A percentile compares a stretch with the other conserved stretches of the same genome.
Conservation (phyloP, 169 alveolate genomes). For the Plasmodium gallinaceum region DNA sequence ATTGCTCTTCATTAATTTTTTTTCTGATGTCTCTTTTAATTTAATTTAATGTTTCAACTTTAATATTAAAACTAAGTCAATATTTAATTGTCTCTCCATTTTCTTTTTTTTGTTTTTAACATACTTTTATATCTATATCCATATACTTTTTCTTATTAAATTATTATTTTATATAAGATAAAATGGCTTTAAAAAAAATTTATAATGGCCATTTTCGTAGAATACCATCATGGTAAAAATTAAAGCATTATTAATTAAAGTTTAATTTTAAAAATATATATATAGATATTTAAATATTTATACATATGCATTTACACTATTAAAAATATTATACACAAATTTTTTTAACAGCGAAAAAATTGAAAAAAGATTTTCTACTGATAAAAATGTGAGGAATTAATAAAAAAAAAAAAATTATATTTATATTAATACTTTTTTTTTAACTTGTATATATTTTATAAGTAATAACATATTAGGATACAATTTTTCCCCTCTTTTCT, state of each 20-base stretch:
- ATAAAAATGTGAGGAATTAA: slow-evolving; percentile 18
- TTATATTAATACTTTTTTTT: background rate
- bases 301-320: background rate
- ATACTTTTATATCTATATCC: background rate
- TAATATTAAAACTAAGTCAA: no score
- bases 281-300: background rate
- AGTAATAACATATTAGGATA: background rate
- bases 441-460: background rate
- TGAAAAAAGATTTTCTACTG: slow-evolving; percentile 10
- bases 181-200: slow-evolving; percentile 56
- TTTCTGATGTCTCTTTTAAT: no score
- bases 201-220: slow-evolving; percentile 75
- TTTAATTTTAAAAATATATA: slow-evolving; percentile 8
- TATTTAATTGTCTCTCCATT: no score
- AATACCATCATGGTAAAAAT: slow-evolving; percentile 52
- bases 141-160: background rate
- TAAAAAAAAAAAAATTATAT: slow-evolving; percentile 28
- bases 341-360: slow-evolving; percentile 20
- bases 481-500: background rate
- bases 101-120: no score
- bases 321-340: slow-evolving; percentile 1
- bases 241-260: background rate
- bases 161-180: background rate
- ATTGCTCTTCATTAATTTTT: no score
- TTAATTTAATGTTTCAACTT: no score